phyloP scores from a whole-genome alignment of 345 rosid genomes.

The Crucihimalaya himalaica region DNA sequence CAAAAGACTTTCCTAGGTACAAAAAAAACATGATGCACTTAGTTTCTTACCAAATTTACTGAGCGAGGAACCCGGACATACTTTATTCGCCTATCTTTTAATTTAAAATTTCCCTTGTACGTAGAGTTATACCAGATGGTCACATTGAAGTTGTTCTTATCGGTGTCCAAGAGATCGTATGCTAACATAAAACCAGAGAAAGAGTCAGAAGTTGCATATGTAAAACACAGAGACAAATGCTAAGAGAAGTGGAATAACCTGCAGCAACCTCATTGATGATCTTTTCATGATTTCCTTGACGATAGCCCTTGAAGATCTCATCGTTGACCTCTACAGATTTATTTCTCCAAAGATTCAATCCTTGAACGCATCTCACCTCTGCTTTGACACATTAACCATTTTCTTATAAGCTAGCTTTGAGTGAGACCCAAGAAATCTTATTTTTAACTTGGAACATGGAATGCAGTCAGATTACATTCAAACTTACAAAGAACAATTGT shows the following conservation, averaged over 20 bases:
- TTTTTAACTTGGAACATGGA: background rate
- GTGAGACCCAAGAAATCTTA: background rate
- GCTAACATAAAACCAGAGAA: slow-evolving; percentile 47
- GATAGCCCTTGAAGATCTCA: slow-evolving; percentile 62
- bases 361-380: slow-evolving; percentile 37
- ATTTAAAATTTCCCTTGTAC: slow-evolving; percentile 37
- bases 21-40: background rate
- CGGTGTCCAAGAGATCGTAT: slow-evolving; percentile 79
- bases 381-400: slow-evolving; percentile 7
- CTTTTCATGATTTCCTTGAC: slow-evolving; percentile 55
- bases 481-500: background rate
- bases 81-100: slow-evolving; percentile 4
- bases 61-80: slow-evolving; percentile 70
- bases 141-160: slow-evolving; percentile 57
- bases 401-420: background rate
- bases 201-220: background rate
- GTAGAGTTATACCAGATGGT: slow-evolving; percentile 85
- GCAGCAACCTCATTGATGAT: slow-evolving; percentile 65
- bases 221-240: background rate
- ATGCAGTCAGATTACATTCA: background rate
- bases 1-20: slow-evolving; percentile 23
- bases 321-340: slow-evolving; percentile 62
- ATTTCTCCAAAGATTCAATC: slow-evolving; percentile 62
- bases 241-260: slow-evolving; percentile 48
- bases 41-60: slow-evolving; percentile 67